Percentiles rank a stretch among this genome's conserved stretches.
Evolutionary conservation across 2,329 filamentous ascomycete genomes (phyloP).

Genomic region (Cytospora piceicola): DNA sequence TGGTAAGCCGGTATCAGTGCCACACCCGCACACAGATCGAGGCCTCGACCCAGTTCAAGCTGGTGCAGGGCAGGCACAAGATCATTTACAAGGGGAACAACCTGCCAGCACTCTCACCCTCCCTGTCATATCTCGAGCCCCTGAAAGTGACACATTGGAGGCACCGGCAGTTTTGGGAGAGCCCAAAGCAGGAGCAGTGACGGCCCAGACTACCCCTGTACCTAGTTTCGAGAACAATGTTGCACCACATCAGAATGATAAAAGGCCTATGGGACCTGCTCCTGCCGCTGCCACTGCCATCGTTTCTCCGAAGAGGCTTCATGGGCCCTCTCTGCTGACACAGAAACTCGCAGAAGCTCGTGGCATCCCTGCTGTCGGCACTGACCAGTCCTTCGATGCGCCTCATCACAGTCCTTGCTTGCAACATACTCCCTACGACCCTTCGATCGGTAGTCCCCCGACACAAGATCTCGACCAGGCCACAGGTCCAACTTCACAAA

Average conservation of each 20-base stretch:
- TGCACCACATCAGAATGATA: constrained; percentile 31
- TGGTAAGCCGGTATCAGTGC: constrained; percentile 43
- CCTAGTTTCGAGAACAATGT: constrained; percentile 31
- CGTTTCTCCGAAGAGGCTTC: constrained; percentile 47
- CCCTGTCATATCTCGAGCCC: constrained; percentile 13
- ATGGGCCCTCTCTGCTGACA: constrained; percentile 59
- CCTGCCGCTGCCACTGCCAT: constrained; percentile 34
- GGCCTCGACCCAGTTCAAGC: background rate
- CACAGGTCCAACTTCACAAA: constrained; percentile 31
- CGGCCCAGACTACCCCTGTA: constrained; percentile 29
- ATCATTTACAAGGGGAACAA: constrained; percentile 14
- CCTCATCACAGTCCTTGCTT: constrained; percentile 26
- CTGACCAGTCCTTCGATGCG: constrained; percentile 24
- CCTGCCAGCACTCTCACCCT: constrained; percentile 5
- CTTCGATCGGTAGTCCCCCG: constrained; percentile 26
- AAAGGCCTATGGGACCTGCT: constrained; percentile 28
- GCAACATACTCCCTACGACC: constrained; percentile 25
- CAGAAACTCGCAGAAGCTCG: constrained; percentile 63
- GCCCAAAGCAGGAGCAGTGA: constrained; percentile 22
- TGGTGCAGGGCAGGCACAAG: constrained; percentile 15
- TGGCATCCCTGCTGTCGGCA: constrained; percentile 47
- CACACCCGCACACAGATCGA: constrained; percentile 8
- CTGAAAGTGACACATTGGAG: constrained; percentile 24
- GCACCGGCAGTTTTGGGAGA: constrained; percentile 23
- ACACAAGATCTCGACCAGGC: constrained; percentile 24